Percentiles rank a stretch among this genome's conserved stretches.
Evolutionary conservation across 2,329 filamentous ascomycete genomes (phyloP).

Genomic region (Pyrenochaeta sp.): DNA sequence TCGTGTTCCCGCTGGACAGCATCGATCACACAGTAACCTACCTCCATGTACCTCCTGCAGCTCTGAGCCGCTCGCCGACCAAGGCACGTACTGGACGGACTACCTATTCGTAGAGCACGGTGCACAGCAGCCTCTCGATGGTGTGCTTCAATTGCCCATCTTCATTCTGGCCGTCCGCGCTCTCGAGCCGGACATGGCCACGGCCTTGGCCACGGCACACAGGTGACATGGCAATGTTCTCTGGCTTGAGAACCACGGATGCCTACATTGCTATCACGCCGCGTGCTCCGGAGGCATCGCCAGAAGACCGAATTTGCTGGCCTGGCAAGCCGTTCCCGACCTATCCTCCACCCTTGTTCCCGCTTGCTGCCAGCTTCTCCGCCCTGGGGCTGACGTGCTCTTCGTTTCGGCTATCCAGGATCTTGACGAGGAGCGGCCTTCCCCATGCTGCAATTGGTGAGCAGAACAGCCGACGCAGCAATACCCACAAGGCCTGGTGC

Average conservation of each 20-base stretch:
- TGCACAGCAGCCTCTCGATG: slow-evolving; percentile 23
- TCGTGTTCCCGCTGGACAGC: slow-evolving; percentile 27
- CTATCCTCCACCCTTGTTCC: slow-evolving; percentile 33
- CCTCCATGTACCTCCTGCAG: slow-evolving; percentile 13
- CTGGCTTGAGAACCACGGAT: slow-evolving; percentile 21
- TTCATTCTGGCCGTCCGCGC: not conserved
- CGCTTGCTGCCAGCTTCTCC: slow-evolving; percentile 22
- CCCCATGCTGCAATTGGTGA: slow-evolving; percentile 27
- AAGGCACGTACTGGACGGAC: slow-evolving; percentile 24
- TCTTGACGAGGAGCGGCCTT: slow-evolving; percentile 18
- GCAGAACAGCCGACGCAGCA: slow-evolving; percentile 20
- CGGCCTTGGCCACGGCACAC: slow-evolving; percentile 3
- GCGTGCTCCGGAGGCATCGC: slow-evolving; percentile 16
- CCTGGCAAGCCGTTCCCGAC: slow-evolving; percentile 23
- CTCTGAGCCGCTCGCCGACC: slow-evolving; percentile 18
- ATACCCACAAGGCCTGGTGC: slow-evolving; percentile 21
- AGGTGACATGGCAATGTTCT: slow-evolving; percentile 21
- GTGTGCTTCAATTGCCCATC: slow-evolving; percentile 8
- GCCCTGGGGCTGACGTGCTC: slow-evolving; percentile 42
- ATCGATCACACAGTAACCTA: slow-evolving; percentile 25
- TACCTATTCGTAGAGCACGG: slow-evolving; percentile 23
- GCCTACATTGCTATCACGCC: slow-evolving; percentile 18
- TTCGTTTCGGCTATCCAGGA: slow-evolving; percentile 38
- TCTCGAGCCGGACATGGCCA: no score
- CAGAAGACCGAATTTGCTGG: slow-evolving; percentile 27